phyloP scores from a whole-genome alignment of 768 basidiomycete species.

The Boletus insuetus region DNA sequence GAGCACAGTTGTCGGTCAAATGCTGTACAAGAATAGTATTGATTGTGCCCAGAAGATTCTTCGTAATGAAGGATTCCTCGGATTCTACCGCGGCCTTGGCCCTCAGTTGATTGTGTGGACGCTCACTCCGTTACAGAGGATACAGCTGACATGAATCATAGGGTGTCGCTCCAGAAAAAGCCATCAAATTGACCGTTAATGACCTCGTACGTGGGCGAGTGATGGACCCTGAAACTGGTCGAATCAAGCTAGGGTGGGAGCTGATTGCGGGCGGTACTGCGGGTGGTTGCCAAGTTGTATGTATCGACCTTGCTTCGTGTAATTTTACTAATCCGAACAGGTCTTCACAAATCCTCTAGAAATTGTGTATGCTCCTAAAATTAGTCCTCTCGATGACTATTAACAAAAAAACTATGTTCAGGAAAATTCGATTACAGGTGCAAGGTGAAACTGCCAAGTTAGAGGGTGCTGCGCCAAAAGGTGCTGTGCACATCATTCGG shows the following conservation, averaged over 20 bases:
- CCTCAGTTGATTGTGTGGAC: slow-evolving; percentile 83
- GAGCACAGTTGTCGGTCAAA: slow-evolving; percentile 92
- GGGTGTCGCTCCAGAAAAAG: slow-evolving; percentile 97
- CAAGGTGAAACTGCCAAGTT: slow-evolving; percentile 92
- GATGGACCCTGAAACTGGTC: slow-evolving; percentile 94
- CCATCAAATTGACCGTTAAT: slow-evolving; percentile 97
- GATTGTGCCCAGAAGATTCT: slow-evolving; percentile 95
- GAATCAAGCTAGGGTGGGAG: slow-evolving; percentile 91
- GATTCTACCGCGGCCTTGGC: slow-evolving; percentile 96
- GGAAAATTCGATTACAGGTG: slow-evolving; percentile 92
- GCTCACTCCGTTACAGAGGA: neutral
- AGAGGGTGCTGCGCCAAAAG: slow-evolving; percentile 76
- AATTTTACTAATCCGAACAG: slow-evolving; percentile 40
- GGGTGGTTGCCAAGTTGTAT: slow-evolving; percentile 96
- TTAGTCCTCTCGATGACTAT: neutral
- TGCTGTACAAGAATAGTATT: slow-evolving; percentile 93
- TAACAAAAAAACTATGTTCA: slow-evolving; percentile 27
- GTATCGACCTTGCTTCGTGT: slow-evolving; percentile 33
- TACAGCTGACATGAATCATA: slow-evolving; percentile 29
- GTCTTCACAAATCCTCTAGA: slow-evolving; percentile 97
- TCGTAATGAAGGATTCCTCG: slow-evolving; percentile 86
- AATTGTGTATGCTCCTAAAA: slow-evolving; percentile 66
- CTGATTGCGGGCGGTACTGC: slow-evolving; percentile 88
- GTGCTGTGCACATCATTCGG: slow-evolving; percentile 89
- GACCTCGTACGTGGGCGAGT: slow-evolving; percentile 80